These are phyloP conservation scores for Microstroma glucosiphilum DNA, from an alignment of 1,284 basidiomycete genomes.

Conservation along the genomic window DNA sequence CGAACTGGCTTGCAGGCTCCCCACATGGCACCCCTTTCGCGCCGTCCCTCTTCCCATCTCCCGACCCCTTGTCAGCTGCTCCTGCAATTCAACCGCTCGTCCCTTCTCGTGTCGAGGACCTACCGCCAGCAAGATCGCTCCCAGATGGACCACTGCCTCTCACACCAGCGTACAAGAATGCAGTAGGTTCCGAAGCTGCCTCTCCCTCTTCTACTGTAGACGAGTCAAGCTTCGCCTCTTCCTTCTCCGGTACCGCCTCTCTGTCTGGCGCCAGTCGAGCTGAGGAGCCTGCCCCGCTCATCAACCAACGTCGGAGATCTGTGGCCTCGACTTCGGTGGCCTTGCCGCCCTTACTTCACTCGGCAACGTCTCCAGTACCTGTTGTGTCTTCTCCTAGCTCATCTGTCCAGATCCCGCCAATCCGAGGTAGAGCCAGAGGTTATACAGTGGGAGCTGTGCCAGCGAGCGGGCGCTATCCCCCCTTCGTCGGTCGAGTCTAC, in stretches of 20 bases:
- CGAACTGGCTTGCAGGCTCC: neutral
- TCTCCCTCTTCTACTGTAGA: neutral
- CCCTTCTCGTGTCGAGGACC: neutral
- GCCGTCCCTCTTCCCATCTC: neutral
- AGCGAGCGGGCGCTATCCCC: neutral
- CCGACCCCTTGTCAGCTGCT: constrained; percentile 7
- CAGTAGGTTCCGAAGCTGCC: neutral
- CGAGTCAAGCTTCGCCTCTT: neutral
- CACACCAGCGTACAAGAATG: neutral
- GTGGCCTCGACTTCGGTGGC: too few species aligned
- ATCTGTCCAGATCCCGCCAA: constrained; percentile 15
- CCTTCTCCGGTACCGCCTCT: neutral
- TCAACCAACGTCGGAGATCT: neutral
- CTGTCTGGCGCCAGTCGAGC: neutral
- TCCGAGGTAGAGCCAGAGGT: constrained; percentile 30
- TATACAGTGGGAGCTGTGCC: constrained; percentile 41
- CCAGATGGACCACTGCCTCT: neutral
- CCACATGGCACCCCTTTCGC: neutral
- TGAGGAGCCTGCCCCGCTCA: neutral
- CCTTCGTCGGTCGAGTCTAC: neutral
- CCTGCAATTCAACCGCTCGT: neutral
- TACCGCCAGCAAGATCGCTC: constrained; percentile 1
- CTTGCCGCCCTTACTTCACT: neutral
- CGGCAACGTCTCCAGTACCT: neutral
- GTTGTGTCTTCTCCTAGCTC: constrained; percentile 1